A percentile compares a stretch with the other conserved stretches of the same genome.
Evolutionary conservation across 2,329 filamentous ascomycete species (phyloP).

Genomic region (Aspergillus candidus): DNA sequence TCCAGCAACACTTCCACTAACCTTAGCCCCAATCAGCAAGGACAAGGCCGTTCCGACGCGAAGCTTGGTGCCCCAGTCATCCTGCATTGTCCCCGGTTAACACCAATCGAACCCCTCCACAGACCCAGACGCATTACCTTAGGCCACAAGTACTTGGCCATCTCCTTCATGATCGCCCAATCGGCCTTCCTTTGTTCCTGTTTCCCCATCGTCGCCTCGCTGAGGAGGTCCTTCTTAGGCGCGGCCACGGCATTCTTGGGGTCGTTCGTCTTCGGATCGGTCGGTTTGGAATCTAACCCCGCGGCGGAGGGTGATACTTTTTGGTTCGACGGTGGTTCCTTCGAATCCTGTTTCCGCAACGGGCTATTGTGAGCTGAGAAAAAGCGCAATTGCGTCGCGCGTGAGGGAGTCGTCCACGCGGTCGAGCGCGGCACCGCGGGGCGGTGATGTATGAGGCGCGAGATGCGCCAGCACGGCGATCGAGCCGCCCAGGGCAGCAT

Average conservation of each 20-base stretch:
- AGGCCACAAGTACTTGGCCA: slow-evolving; percentile 94
- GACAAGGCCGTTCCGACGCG: slow-evolving; percentile 80
- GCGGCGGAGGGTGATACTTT: slow-evolving; percentile 9
- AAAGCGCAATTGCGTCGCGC: slow-evolving; percentile 22
- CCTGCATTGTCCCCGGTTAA: slow-evolving; percentile 34
- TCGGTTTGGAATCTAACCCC: slow-evolving; percentile 13
- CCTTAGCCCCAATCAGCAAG: slow-evolving; percentile 81
- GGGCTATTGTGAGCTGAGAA: slow-evolving; percentile 22
- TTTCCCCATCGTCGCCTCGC: slow-evolving; percentile 59
- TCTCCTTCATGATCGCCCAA: slow-evolving; percentile 98
- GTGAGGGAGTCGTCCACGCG: slow-evolving; percentile 17
- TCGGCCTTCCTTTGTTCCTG: slow-evolving; percentile 93
- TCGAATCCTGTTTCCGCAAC: slow-evolving; percentile 18
- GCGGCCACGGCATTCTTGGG: slow-evolving; percentile 21
- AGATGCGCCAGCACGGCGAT: slow-evolving; percentile 29
- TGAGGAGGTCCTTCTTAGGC: slow-evolving; percentile 54
- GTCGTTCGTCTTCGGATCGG: slow-evolving; percentile 17
- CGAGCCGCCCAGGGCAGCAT: slow-evolving; percentile 37
- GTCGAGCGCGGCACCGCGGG: slow-evolving; percentile 19
- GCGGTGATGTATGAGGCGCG: slow-evolving; percentile 22
- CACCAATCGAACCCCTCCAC: slow-evolving; percentile 1
- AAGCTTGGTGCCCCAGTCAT: slow-evolving; percentile 72
- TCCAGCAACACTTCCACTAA: slow-evolving; percentile 25
- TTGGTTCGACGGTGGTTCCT: slow-evolving; percentile 11
- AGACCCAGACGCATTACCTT: slow-evolving; percentile 46